Percentiles rank a stretch among this genome's conserved stretches.
Conservation (phyloP, 257 asterid species). For the Lycium barbarum region DNA sequence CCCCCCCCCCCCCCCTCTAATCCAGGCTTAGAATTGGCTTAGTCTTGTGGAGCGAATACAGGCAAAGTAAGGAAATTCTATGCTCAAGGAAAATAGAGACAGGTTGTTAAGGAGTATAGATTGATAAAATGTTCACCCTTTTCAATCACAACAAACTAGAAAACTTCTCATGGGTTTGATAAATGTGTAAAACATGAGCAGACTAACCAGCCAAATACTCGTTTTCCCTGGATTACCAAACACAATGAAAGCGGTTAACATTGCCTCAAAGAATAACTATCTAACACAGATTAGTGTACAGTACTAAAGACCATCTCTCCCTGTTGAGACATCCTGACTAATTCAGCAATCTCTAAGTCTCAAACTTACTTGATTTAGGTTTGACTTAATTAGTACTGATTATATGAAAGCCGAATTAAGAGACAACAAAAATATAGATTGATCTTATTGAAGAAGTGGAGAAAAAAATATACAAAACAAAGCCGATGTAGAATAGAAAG, state of each 20-base stretch:
- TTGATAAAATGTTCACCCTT: background rate
- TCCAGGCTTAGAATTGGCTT: background rate
- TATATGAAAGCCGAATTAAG: background rate
- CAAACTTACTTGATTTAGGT: background rate
- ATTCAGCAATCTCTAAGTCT: constrained; percentile 11
- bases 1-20: background rate
- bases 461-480: background rate
- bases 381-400: background rate
- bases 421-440: background rate
- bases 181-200: background rate
- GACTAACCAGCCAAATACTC: background rate
- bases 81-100: background rate
- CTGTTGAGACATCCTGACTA: constrained; percentile 4
- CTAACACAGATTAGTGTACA: constrained; percentile 19
- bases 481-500: background rate
- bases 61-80: background rate
- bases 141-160: constrained; percentile 17
- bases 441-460: background rate
- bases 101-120: constrained; percentile 6
- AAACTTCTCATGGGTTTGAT: background rate
- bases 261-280: constrained; percentile 10
- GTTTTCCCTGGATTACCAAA: background rate
- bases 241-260: background rate
- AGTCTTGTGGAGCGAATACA: background rate
- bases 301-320: constrained; percentile 9